A percentile compares a stretch with the other conserved stretches of the same genome.
Conservation (phyloP, 495 filamentous ascomycete genomes). For the Talaromyces proteolyticus region DNA sequence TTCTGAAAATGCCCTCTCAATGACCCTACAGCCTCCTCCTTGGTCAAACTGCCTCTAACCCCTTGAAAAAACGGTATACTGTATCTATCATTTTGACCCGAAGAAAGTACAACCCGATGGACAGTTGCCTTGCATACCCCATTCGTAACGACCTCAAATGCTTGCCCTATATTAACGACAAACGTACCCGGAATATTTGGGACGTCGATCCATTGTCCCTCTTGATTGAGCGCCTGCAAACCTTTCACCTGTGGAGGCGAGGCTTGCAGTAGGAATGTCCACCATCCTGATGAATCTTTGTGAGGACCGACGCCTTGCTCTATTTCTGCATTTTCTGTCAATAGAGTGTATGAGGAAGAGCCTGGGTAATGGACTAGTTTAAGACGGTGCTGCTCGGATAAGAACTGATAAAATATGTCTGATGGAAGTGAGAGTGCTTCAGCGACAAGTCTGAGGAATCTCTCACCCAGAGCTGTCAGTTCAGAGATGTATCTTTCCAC, state of each 20-base stretch:
- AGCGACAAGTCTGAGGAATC: constrained; percentile 44
- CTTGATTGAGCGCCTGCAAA: constrained; percentile 41
- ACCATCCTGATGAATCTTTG: constrained; percentile 52
- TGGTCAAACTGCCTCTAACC: constrained; percentile 30
- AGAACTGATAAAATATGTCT: constrained; percentile 43
- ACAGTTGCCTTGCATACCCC: constrained; percentile 47
- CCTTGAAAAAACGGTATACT: constrained; percentile 45
- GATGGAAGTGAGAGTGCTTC: constrained; percentile 34
- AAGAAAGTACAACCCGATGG: constrained; percentile 32
- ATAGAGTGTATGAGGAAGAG: too few species aligned
- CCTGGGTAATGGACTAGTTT: constrained; percentile 48
- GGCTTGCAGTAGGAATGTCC: constrained; percentile 50
- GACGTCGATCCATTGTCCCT: constrained; percentile 44
- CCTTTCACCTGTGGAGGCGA: constrained; percentile 34
- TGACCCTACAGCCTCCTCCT: constrained; percentile 23
- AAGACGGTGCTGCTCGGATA: constrained; percentile 48
- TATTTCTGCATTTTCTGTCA: not conserved
- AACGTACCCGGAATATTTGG: constrained; percentile 42
- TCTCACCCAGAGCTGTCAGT: constrained; percentile 35
- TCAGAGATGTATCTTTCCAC: constrained; percentile 41
- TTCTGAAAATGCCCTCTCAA: constrained; percentile 23
- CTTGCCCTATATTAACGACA: constrained; percentile 53
- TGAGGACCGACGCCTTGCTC: constrained; percentile 48
- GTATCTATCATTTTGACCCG: constrained; percentile 23
- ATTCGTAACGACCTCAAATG: constrained; percentile 51